Evolutionary conservation across 352 stramenopile species (phyloP), one percentile per base, ranked within the genome.

Genomic region (Phytophthora macrochlamydospora): DNA sequence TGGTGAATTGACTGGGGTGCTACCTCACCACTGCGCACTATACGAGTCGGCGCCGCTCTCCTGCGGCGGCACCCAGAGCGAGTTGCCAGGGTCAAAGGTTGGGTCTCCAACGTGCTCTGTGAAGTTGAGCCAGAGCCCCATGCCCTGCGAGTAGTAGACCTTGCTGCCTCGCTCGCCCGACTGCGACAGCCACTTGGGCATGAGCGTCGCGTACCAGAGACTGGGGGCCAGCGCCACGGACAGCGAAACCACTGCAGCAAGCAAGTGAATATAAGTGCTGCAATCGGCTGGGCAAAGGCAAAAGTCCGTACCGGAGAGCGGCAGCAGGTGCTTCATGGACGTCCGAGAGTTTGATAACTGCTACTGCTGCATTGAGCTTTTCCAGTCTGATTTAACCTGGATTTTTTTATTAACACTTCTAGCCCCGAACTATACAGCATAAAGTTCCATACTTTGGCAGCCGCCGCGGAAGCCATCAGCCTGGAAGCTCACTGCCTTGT

Each of bases 91-190:
- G 40, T 92, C 85, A 43, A 89, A 94, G 45, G 49, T 67, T 4
- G 70, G 60, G 50, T 89, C 85, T 30, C 85, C 85, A 31, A 89
- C 80, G 52, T 92, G 85, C 58, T 91, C 79, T 2, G 85, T 94
- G 71, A 85, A 94, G 65, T 94, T 94, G 58, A 91, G 82, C 85
- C 85, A 94, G 18, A 94, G 62, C 1, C 85, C 85, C 49, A 94
- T 79, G 51, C 85, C 85, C 66, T 94, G 85, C 33, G 85, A 84
- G 73, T 94, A 94, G 63, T 83, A 86, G n/a, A 82, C 40, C 14
- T 62, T 76, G 32, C 60, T 44, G 49, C 67, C 73, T 33, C 75
- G 80, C 56, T 85, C 64, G 31, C 85, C 85, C 1, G 76, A 79
- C 74, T 94, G 85, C 49, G 73, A 73, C 45, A 91, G 60, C 85